These are phyloP conservation scores for Tuber melanosporum DNA, from an alignment of 495 filamentous ascomycete genomes.

Conservation along the genomic window DNA sequence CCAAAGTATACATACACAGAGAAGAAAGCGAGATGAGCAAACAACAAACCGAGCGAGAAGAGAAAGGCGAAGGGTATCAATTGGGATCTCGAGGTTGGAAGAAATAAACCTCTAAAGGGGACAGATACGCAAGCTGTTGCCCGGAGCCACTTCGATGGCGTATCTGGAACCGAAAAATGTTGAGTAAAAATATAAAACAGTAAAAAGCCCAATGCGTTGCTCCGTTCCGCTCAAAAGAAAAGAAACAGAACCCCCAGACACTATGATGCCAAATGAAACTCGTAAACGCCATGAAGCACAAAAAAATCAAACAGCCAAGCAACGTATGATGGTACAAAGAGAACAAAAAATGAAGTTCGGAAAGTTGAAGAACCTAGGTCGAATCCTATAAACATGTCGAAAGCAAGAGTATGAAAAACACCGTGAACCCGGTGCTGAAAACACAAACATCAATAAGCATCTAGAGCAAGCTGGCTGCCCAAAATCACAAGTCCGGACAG, in stretches of 20 bases:
- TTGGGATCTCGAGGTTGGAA: slow-evolving; percentile 24
- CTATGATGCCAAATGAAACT: slow-evolving; percentile 30
- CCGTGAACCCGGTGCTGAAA: slow-evolving; percentile 29
- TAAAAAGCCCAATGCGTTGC: slow-evolving; percentile 18
- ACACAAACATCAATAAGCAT: slow-evolving; percentile 18
- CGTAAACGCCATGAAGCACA: slow-evolving; percentile 28
- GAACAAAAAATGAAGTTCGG: slow-evolving; percentile 30
- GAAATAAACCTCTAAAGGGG: slow-evolving; percentile 32
- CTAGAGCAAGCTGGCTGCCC: slow-evolving; percentile 16
- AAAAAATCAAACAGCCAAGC: slow-evolving; percentile 31
- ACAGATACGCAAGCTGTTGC: slow-evolving; percentile 17
- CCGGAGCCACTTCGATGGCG: slow-evolving; percentile 4
- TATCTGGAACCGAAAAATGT: slow-evolving; percentile 32
- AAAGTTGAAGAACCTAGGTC: slow-evolving; percentile 38
- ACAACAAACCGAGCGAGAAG: neutral
- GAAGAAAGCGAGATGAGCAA: neutral
- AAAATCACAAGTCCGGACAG: slow-evolving; percentile 10
- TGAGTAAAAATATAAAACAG: slow-evolving; percentile 30
- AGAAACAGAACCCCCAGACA: slow-evolving; percentile 24
- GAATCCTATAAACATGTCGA: slow-evolving; percentile 18
- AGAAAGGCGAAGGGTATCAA: neutral
- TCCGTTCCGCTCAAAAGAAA: slow-evolving; percentile 17
- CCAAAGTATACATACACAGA: neutral
- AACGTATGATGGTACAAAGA: slow-evolving; percentile 42
- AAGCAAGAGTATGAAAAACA: slow-evolving; percentile 41